Evolutionary conservation across 148 eudicot species (phyloP).

Genomic region (Vaccinium darrowii): DNA sequence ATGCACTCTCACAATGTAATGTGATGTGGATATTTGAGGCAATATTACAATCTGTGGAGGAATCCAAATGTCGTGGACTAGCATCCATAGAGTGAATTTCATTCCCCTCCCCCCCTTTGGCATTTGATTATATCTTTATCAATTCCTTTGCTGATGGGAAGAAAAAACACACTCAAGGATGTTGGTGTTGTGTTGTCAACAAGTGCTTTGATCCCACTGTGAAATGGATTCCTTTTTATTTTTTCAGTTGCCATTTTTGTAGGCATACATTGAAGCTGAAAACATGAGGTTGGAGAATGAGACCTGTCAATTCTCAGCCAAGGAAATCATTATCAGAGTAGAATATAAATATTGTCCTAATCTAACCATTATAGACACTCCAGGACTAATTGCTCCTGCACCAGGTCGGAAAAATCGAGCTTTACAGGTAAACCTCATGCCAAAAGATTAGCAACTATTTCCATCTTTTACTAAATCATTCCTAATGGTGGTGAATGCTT

Average conservation of each 20-base stretch:
- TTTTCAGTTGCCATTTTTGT: constrained; percentile 17
- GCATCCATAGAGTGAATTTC: not conserved
- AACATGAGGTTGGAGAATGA: constrained; percentile 89
- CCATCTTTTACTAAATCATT: constrained; percentile 10
- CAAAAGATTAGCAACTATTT: not conserved
- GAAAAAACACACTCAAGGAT: too few species aligned
- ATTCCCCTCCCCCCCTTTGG: not conserved
- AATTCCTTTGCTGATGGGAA: too few species aligned
- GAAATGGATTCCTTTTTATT: not conserved
- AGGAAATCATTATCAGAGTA: constrained; percentile 81
- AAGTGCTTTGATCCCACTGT: not conserved
- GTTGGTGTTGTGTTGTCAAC: not conserved
- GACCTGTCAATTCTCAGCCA: constrained; percentile 85
- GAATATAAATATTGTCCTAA: constrained; percentile 95
- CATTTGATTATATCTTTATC: too few species aligned
- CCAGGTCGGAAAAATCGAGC: constrained; percentile 81
- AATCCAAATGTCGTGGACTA: not conserved
- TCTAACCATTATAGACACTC: constrained; percentile 96
- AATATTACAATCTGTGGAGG: not conserved
- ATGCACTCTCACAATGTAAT: not conserved
- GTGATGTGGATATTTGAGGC: not conserved
- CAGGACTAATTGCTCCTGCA: constrained; percentile 96
- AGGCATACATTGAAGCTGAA: constrained; percentile 97
- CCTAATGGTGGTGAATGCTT: constrained; percentile 8
- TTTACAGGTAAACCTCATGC: constrained; percentile 54